These are phyloP conservation scores for Scorias spongiosa DNA, from an alignment of 2,329 filamentous ascomycete genomes.

Conservation along the genomic window DNA sequence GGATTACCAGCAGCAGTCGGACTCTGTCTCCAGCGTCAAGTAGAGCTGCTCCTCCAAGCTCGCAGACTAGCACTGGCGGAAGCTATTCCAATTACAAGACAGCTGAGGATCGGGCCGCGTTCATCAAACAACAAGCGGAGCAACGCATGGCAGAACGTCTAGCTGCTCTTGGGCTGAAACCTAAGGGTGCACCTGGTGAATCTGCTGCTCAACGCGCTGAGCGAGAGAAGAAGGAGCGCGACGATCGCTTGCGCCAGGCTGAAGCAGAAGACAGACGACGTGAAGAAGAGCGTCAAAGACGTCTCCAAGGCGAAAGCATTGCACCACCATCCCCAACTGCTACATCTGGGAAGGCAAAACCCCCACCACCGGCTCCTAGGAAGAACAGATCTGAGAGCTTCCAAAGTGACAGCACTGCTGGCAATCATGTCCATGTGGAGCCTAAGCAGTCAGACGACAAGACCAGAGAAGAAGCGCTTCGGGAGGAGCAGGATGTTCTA, in stretches of 20 bases:
- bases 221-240: constrained; percentile 73
- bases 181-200: constrained; percentile 55
- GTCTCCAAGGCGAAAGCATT: constrained; percentile 62
- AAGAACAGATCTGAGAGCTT: constrained; percentile 46
- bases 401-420: constrained; percentile 35
- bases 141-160: constrained; percentile 93
- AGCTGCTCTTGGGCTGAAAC: constrained; percentile 81
- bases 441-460: constrained; percentile 45
- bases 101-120: constrained; percentile 82
- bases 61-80: constrained; percentile 37
- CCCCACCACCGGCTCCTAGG: constrained; percentile 56
- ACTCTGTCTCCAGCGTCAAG: constrained; percentile 17
- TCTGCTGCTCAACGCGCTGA: constrained; percentile 71
- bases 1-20: constrained; percentile 13
- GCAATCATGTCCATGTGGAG: constrained; percentile 37
- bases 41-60: constrained; percentile 24
- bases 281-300: constrained; percentile 71
- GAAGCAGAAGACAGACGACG: constrained; percentile 87
- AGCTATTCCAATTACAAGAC: constrained; percentile 78
- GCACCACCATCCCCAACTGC: constrained; percentile 38
- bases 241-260: constrained; percentile 72
- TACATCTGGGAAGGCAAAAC: constrained; percentile 25
- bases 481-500: constrained; percentile 61
- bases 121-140: constrained; percentile 94
- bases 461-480: constrained; percentile 37